Percentiles rank a stretch among this genome's conserved stretches.
phyloP scores from a whole-genome alignment of 768 basidiomycete genomes.

The Tylopilus sp. region DNA sequence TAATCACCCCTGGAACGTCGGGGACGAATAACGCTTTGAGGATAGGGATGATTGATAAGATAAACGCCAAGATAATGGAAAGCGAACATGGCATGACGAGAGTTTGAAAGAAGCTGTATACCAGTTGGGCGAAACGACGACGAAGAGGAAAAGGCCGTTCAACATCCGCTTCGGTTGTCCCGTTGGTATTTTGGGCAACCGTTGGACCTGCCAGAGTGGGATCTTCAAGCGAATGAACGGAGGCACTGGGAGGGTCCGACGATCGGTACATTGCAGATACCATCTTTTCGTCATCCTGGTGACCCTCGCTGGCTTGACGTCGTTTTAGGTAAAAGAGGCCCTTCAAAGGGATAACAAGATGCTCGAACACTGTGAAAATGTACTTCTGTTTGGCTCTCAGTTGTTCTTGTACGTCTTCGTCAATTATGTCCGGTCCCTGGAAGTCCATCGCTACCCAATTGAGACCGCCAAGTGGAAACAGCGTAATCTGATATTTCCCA shows the following conservation, averaged over 20 bases:
- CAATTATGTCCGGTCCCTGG: slow-evolving; percentile 56
- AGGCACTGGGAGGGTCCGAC: background rate
- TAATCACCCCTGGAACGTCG: slow-evolving; percentile 37
- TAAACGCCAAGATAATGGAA: slow-evolving; percentile 50
- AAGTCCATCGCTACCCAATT: slow-evolving; percentile 62
- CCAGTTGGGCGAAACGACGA: slow-evolving; percentile 8
- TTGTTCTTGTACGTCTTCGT: slow-evolving; percentile 49
- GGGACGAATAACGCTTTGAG: slow-evolving; percentile 61
- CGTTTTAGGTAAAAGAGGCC: background rate
- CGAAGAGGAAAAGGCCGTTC: background rate
- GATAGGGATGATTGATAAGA: slow-evolving; percentile 51
- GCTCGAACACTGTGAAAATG: slow-evolving; percentile 11
- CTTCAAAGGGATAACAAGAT: slow-evolving; percentile 1
- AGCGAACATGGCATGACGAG: slow-evolving; percentile 48
- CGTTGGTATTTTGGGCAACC: slow-evolving; percentile 3
- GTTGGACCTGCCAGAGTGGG: background rate
- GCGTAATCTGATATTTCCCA: slow-evolving; percentile 51
- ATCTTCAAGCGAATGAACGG: background rate
- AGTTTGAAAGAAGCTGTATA: slow-evolving; percentile 30
- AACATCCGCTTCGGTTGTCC: background rate
- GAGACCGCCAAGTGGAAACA: slow-evolving; percentile 62
- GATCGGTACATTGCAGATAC: background rate
- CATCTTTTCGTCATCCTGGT: slow-evolving; percentile 10
- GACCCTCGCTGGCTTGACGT: background rate
- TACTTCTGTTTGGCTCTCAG: slow-evolving; percentile 37